Base-by-base conservation (phyloP, 1,139 yeast genomes). In the Saccharomyces uvarum region DNA sequence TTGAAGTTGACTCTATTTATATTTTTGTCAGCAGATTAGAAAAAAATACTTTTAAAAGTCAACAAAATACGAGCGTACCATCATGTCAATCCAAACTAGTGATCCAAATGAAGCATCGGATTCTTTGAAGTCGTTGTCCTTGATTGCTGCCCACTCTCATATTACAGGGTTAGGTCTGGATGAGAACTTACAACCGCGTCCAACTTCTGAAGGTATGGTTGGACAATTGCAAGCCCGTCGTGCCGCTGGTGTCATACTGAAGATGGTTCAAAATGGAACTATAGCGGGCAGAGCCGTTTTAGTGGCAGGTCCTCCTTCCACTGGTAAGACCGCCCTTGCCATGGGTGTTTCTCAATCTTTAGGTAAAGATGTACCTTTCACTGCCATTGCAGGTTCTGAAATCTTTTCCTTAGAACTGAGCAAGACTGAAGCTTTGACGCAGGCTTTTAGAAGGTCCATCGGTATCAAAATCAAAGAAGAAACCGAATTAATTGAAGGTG, bases 271-370 rank as follows among this genome's bases (percentile, higher is more conserved):
- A 69, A 89, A 86, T 49, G 97, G 97, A 38, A 82, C 88, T 62
- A 93, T 95, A 68, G 98, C 99, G 5, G 99, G 99, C 19, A 82
- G 98, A 62, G 98, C 98, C 1, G 95, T 91, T 32, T 75, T 95
- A 62, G 80, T 95, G 59, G 98, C 99, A 0, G 99, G 99, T 6
- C 99, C 99, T 8, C 99, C 99, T 33, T 87, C 96, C 1, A 95
- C 99, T 1, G 99, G 99, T 71, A 95, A 95, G 71, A 95, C 99
- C 9, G 99, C 99, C 52, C 84, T 95, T 66, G 99, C 99, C 29
- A 90, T 91, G 93, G 99, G 97, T 29, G 77, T 93, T 56, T 81
- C 97, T 11, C 98, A 93, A 71, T 82, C 84, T 51, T 78, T 95
- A 62, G 99, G 99, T 13, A 68, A 75, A 21, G 97, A 91, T 64